Evolutionary conservation across 2,329 filamentous ascomycete genomes (phyloP).

Genomic region (Ceratocystis cubensis): DNA sequence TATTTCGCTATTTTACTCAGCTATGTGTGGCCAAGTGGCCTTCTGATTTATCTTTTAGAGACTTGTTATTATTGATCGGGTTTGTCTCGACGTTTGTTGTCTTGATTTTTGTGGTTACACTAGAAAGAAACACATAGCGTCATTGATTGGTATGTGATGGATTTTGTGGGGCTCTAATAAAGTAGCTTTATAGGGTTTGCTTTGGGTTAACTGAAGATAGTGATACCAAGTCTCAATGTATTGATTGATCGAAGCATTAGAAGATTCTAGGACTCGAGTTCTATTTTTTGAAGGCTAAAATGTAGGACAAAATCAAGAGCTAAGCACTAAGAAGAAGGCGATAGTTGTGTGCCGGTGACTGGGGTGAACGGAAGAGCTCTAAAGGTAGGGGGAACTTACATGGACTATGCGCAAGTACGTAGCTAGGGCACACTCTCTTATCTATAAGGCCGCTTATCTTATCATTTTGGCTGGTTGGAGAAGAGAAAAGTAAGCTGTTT

Average conservation of each 20-base stretch:
- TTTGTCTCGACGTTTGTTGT: no score
- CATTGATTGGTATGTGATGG: background rate
- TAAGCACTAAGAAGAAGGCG: no score
- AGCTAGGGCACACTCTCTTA: background rate
- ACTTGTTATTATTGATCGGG: no score
- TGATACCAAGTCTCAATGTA: no score
- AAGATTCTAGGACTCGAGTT: background rate
- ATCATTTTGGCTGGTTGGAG: constrained; percentile 1
- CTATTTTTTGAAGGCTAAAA: no score
- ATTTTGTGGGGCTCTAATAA: background rate
- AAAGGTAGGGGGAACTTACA: background rate
- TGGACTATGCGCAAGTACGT: background rate
- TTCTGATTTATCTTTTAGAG: no score
- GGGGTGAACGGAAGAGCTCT: no score
- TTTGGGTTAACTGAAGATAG: background rate
- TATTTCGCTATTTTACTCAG: background rate
- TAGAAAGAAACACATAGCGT: background rate
- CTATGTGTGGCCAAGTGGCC: background rate
- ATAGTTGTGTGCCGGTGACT: no score
- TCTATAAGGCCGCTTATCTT: background rate
- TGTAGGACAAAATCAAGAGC: no score
- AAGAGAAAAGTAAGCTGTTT: background rate
- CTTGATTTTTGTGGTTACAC: constrained; percentile 1
- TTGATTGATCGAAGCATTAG: background rate
- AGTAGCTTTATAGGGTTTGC: background rate